These are phyloP conservation scores for Schizosaccharomyces osmophilus DNA, from an alignment of 805 yeast genomes.

Conservation along the genomic window DNA sequence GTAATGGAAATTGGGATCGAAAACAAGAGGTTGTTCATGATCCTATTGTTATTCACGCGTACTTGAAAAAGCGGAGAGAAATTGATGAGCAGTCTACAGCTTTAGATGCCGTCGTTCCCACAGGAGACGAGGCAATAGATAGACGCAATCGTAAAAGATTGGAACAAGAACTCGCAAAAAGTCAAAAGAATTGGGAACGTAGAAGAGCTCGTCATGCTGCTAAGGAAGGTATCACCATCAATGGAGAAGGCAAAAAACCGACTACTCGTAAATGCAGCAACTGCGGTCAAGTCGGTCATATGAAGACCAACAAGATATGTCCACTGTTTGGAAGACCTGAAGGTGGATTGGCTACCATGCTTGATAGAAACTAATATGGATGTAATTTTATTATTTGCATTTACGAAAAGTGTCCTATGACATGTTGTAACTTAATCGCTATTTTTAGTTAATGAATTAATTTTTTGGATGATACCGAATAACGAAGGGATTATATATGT, in stretches of 20 bases:
- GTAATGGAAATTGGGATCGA: conserved; percentile 67
- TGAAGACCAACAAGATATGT: conserved; percentile 73
- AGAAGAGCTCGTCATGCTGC: conserved; percentile 31
- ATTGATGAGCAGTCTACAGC: conserved; percentile 41
- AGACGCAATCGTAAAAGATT: conserved; percentile 49
- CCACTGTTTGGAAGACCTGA: conserved; percentile 47
- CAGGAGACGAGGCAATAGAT: conserved; percentile 66
- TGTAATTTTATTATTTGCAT: neutral
- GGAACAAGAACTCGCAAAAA: conserved; percentile 60
- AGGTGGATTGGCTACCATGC: conserved; percentile 1
- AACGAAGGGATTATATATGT: too few species aligned
- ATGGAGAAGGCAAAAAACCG: neutral
- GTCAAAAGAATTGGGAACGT: conserved; percentile 52
- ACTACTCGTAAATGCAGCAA: conserved; percentile 54
- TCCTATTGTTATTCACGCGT: conserved; percentile 68
- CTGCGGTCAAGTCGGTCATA: conserved; percentile 90
- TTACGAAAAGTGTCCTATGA: neutral
- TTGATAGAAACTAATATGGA: neutral
- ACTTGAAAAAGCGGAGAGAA: conserved; percentile 43
- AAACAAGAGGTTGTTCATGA: conserved; percentile 56
- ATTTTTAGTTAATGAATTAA: neutral
- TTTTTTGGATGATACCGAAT: neutral
- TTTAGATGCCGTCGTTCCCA: conserved; percentile 48
- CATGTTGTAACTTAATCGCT: neutral
- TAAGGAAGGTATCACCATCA: conserved; percentile 14